phyloP scores from a whole-genome alignment of 139 green algal species.

The Haematococcus sp. region DNA sequence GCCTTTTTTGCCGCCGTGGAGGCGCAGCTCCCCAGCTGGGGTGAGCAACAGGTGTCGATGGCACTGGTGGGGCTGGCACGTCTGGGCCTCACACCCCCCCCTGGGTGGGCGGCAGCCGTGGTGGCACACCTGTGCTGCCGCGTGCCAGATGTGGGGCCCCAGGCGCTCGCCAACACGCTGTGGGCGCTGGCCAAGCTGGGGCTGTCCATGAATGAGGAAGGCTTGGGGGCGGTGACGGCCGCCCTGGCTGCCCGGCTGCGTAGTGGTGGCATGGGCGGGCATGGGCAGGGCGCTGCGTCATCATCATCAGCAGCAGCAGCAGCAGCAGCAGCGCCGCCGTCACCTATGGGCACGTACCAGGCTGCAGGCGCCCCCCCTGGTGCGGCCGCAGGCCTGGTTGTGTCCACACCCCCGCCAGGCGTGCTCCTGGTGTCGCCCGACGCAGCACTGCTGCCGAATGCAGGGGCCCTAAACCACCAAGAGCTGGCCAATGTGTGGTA shows the following conservation, averaged over 20 bases:
- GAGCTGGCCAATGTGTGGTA: slow-evolving; percentile 18
- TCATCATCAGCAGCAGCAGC: no score
- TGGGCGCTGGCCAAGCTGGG: slow-evolving; percentile 20
- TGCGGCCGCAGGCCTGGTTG: not conserved
- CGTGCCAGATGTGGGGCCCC: not conserved
- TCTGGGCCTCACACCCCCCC: slow-evolving; percentile 13
- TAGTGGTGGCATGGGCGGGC: no score
- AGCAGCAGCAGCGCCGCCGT: not conserved
- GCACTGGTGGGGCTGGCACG: slow-evolving; percentile 19
- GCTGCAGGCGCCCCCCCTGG: not conserved
- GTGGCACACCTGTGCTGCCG: slow-evolving; percentile 15
- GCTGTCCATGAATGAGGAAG: not conserved
- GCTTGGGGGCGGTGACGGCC: not conserved
- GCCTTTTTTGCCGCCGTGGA: not conserved
- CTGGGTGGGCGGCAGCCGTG: slow-evolving; percentile 13
- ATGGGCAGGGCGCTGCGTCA: no score
- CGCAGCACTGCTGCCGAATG: no score
- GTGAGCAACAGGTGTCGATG: slow-evolving; percentile 6
- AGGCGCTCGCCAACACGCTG: slow-evolving; percentile 24
- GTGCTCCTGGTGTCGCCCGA: not conserved
- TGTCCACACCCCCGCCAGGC: not conserved
- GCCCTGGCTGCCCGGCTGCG: not conserved
- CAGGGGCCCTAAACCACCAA: not conserved
- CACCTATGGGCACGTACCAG: not conserved
- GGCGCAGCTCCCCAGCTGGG: not conserved